These are phyloP conservation scores for Phytophthora ramorum DNA, from an alignment of 352 stramenopile species.

Conservation along the genomic window DNA sequence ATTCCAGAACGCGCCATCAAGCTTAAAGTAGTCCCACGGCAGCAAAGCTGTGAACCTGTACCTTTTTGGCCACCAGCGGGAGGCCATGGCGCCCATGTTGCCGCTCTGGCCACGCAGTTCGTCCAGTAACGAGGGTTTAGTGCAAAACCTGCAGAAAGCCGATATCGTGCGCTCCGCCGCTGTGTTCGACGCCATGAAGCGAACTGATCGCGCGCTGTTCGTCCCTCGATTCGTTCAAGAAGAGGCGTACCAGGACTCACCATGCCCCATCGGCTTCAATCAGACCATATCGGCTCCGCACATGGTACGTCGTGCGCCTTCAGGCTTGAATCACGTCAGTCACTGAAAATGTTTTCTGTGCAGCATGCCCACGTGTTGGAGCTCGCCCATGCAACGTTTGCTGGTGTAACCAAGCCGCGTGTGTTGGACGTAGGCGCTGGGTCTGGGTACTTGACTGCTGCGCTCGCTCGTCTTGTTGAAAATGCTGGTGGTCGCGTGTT, in stretches of 20 bases:
- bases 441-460: conserved; percentile 94
- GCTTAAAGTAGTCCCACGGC: conserved; percentile 3
- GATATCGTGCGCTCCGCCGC: conserved; percentile 51
- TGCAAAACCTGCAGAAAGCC: conserved; percentile 61
- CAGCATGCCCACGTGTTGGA: conserved; percentile 80
- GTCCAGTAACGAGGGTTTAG: conserved; percentile 48
- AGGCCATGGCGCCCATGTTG: conserved; percentile 22
- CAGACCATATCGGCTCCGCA: conserved; percentile 91
- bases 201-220: conserved; percentile 81
- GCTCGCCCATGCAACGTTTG: conserved; percentile 45
- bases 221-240: conserved; percentile 26
- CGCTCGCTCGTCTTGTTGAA: conserved; percentile 85
- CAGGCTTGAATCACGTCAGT: neutral
- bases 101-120: conserved; percentile 55
- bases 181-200: conserved; percentile 65
- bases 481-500: conserved; percentile 66
- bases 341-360: neutral
- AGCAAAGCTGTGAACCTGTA: conserved; percentile 28
- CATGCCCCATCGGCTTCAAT: conserved; percentile 81
- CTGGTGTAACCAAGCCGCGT: conserved; percentile 49
- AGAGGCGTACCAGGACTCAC: conserved; percentile 72
- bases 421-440: conserved; percentile 96
- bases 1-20: conserved; percentile 21
- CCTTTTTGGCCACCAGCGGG: neutral
- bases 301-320: conserved; percentile 47